Percentiles rank a stretch among this genome's conserved stretches.
These are phyloP conservation scores for Scheffersomyces illinoinensis DNA, from an alignment of 1,139 yeast species.

Conservation along the genomic window DNA sequence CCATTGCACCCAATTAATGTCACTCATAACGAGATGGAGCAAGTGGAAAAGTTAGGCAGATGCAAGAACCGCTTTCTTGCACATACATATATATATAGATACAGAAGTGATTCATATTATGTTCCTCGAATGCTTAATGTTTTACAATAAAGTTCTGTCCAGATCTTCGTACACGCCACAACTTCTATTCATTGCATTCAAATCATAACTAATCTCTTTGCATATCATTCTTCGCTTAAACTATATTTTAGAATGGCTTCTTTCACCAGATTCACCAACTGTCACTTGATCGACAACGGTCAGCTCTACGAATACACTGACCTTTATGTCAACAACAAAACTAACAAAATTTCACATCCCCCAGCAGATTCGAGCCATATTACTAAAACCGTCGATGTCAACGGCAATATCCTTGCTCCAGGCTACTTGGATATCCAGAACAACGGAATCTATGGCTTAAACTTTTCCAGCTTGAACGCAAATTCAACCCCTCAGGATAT, in stretches of 20 bases:
- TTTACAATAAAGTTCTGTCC: neutral
- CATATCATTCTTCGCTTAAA: neutral
- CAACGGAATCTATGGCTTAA: slow-evolving; percentile 63
- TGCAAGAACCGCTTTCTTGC: neutral
- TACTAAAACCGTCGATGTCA: slow-evolving; percentile 40
- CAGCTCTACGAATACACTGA: slow-evolving; percentile 38
- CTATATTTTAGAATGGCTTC: slow-evolving; percentile 6
- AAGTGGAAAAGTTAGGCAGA: neutral
- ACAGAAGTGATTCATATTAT: neutral
- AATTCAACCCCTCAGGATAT: slow-evolving; percentile 38
- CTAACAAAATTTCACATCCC: slow-evolving; percentile 45
- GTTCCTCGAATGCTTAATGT: neutral
- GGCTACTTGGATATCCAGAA: slow-evolving; percentile 65
- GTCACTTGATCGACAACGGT: slow-evolving; percentile 55
- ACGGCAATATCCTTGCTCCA: slow-evolving; percentile 54
- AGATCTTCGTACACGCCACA: neutral
- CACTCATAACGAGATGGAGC: neutral
- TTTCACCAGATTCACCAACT: slow-evolving; percentile 43
- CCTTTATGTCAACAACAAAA: slow-evolving; percentile 44
- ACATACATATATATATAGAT: too few species aligned
- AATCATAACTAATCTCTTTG: neutral
- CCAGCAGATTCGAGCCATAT: slow-evolving; percentile 17
- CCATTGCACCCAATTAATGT: neutral
- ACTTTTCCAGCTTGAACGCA: slow-evolving; percentile 45
- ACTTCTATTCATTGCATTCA: neutral